Conservation (phyloP, 768 basidiomycete genomes). For the Neoboletus magnificus region DNA sequence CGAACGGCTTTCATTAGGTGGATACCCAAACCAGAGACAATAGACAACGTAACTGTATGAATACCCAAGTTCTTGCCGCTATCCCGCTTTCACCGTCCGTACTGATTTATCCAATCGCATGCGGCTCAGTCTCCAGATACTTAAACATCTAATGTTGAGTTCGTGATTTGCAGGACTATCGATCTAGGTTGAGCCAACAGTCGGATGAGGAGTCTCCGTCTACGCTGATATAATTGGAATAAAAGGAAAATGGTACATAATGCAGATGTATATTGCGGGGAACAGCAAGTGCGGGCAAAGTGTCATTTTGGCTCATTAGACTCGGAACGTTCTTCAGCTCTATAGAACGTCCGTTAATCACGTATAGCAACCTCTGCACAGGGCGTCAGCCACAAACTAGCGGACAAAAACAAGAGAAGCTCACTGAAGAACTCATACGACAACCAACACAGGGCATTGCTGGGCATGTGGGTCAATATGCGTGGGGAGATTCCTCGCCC, state of each 20-base stretch:
- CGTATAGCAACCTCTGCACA: slow-evolving; percentile 64
- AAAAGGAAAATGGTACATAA: slow-evolving; percentile 7
- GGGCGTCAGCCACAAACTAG: slow-evolving; percentile 5
- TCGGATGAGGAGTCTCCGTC: neutral
- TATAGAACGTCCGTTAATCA: slow-evolving; percentile 27
- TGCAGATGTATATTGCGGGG: slow-evolving; percentile 15
- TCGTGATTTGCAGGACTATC: slow-evolving; percentile 1
- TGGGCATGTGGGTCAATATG: slow-evolving; percentile 93
- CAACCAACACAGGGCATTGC: slow-evolving; percentile 95
- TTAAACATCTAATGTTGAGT: neutral
- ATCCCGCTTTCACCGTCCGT: neutral
- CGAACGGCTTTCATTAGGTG: slow-evolving; percentile 5
- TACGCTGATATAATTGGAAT: neutral
- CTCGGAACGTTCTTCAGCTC: slow-evolving; percentile 9
- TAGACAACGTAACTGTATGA: slow-evolving; percentile 5
- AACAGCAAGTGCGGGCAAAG: slow-evolving; percentile 2
- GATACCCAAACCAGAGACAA: slow-evolving; percentile 2
- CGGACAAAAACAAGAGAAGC: slow-evolving; percentile 34
- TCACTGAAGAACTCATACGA: slow-evolving; percentile 98
- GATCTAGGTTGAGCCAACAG: neutral
- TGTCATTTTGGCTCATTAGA: slow-evolving; percentile 6
- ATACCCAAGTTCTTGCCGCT: slow-evolving; percentile 4
- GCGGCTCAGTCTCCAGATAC: neutral
- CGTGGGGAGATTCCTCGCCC: slow-evolving; percentile 85
- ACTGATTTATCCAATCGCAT: neutral